Conservation (phyloP, 768 basidiomycete species). For the Ramaria sp. region DNA sequence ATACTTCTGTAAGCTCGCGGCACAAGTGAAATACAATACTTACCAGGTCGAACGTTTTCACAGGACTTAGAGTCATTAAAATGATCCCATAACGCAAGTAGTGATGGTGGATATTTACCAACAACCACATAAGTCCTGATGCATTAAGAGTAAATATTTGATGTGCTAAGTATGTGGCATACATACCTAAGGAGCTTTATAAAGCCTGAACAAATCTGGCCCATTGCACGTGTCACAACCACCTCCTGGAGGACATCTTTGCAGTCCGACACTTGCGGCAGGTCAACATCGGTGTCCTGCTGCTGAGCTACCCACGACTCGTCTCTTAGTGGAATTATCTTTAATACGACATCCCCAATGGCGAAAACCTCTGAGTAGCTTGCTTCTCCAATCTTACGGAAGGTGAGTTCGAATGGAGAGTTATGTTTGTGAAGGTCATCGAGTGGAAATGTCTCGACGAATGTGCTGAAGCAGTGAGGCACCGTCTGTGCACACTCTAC, state of each 20-base stretch:
- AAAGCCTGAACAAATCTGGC: constrained; percentile 66
- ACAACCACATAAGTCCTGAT: constrained; percentile 72
- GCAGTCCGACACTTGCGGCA: constrained; percentile 61
- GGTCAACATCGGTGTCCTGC: constrained; percentile 29
- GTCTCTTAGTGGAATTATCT: constrained; percentile 69
- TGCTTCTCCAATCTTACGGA: constrained; percentile 91
- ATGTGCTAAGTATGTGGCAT: neutral
- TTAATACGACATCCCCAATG: constrained; percentile 80
- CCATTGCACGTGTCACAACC: constrained; percentile 66
- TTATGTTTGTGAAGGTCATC: constrained; percentile 17
- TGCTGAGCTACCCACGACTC: constrained; percentile 23
- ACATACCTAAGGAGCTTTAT: constrained; percentile 50
- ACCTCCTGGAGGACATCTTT: constrained; percentile 74
- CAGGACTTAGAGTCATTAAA: constrained; percentile 68
- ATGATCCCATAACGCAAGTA: constrained; percentile 82
- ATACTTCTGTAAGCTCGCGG: constrained; percentile 7
- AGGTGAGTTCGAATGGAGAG: constrained; percentile 23
- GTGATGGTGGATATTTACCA: constrained; percentile 69
- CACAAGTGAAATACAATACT: constrained; percentile 14
- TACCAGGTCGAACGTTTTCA: constrained; percentile 79
- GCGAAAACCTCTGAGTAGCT: constrained; percentile 95
- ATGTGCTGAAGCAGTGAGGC: constrained; percentile 70
- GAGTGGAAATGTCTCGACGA: constrained; percentile 66
- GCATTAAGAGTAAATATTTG: neutral
- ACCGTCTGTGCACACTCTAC: constrained; percentile 54